A percentile compares a stretch with the other conserved stretches of the same genome.
These are phyloP conservation scores for Ophiostoma perfectum DNA, from an alignment of 2,329 filamentous ascomycete genomes.

Conservation along the genomic window DNA sequence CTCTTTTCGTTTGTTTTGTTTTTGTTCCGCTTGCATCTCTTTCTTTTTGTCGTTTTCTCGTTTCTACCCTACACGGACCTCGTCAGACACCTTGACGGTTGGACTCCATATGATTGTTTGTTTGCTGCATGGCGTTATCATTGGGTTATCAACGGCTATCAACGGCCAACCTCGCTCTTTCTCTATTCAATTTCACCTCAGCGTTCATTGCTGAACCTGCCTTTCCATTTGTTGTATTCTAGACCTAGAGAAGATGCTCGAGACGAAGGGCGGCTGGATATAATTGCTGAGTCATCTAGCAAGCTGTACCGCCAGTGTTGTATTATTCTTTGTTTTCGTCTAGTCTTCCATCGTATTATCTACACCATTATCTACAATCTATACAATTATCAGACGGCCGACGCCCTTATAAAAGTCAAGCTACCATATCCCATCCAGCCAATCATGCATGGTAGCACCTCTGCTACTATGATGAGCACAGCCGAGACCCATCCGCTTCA, in stretches of 20 bases:
- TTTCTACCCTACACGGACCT: constrained; percentile 4
- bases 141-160: background rate
- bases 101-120: background rate
- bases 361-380: background rate
- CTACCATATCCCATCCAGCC: background rate
- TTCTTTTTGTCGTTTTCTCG: background rate
- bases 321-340: background rate
- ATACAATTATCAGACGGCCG: background rate
- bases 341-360: background rate
- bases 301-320: background rate
- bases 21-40: background rate
- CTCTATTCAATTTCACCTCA: background rate
- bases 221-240: background rate
- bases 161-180: background rate
- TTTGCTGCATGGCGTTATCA: constrained; percentile 7
- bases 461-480: background rate
- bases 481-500: background rate
- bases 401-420: background rate
- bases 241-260: background rate
- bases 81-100: background rate
- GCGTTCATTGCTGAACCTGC: background rate
- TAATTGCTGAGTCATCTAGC: background rate
- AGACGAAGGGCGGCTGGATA: background rate
- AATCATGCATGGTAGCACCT: background rate
- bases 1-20: background rate